A percentile compares a stretch with the other conserved stretches of the same genome.
These are phyloP conservation scores for Spirogloea muscicola DNA, from an alignment of 139 green algal genomes.

Conservation along the genomic window DNA sequence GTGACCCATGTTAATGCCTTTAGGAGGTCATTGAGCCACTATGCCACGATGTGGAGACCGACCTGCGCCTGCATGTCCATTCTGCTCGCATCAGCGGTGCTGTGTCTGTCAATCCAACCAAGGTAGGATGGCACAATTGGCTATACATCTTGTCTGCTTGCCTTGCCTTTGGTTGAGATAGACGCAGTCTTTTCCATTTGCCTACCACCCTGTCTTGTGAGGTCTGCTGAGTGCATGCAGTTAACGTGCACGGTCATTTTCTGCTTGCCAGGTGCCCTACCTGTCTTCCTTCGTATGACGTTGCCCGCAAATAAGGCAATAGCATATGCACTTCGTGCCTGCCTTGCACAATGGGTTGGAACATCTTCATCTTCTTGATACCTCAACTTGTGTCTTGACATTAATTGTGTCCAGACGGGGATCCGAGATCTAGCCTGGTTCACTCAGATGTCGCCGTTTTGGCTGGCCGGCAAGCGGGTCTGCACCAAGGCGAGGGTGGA, in stretches of 20 bases:
- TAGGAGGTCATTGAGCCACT: slow-evolving; percentile 14
- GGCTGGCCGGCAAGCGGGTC: slow-evolving; percentile 10
- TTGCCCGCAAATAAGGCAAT: too few relatives aligned
- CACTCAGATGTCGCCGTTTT: slow-evolving; percentile 17
- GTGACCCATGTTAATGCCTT: too few relatives aligned
- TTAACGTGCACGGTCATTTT: too few relatives aligned
- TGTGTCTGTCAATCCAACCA: slow-evolving; percentile 29
- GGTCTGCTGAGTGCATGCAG: too few relatives aligned
- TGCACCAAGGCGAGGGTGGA: slow-evolving; percentile 19
- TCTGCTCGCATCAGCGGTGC: slow-evolving; percentile 28
- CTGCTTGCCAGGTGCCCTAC: too few relatives aligned
- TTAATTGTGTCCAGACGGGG: slow-evolving; percentile 14
- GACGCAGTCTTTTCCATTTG: too few relatives aligned
- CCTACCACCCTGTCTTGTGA: too few relatives aligned
- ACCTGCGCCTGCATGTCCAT: slow-evolving; percentile 46
- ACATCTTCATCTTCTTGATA: background rate
- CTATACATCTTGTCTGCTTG: too few relatives aligned
- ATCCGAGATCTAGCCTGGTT: slow-evolving; percentile 37
- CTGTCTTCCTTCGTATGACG: too few relatives aligned
- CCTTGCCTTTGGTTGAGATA: too few relatives aligned
- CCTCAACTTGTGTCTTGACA: background rate
- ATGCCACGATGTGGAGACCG: slow-evolving; percentile 44
- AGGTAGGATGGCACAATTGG: too few relatives aligned
- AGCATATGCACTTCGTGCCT: background rate
- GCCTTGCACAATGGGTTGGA: background rate